Base-by-base conservation (phyloP, 371 early-diverging fungal genomes). In the Apophysomyces trapeziformis region DNA sequence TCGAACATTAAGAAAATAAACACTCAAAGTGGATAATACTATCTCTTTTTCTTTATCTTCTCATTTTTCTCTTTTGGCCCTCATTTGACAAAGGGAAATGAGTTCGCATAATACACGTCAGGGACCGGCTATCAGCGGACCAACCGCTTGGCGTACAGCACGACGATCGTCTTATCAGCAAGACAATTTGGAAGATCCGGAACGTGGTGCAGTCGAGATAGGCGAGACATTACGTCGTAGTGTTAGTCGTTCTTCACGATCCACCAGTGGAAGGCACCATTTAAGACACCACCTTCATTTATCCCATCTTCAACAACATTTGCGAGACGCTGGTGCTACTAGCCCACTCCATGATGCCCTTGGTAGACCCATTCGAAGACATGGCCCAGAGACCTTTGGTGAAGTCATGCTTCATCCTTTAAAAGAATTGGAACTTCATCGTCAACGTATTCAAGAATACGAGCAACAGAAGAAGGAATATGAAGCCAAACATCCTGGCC, bases 311-410 rank as follows among this genome's bases (percentile, higher is more conserved):
- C n/a, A 50, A 11, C 54, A 50, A 7, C 54, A 50, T 21, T 50
- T 50, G 21, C 54, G 54, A 21, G 54, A 50, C 5, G 4, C 54
- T 8, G 54, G 59, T 0, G 43, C 12, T 7, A 63, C 66, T 8
- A 13, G 57, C 4, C 74, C 76, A 26, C 56, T 71, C 16, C 77
- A 77, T 61, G 78, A 80, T 46, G 66, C 63, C 18, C n/a, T 50
- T 8, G 80, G 80, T 39, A 69, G 71, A 36, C 83, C 80, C 16
- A 21, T 82, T 32, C 68, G 69, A 43, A 47, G 59, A 37, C 77
- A 74, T 66, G 78, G 77, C 14, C 69, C 71, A 7, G 83, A 83
- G 54, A 79, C 80, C 0, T 76, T 76, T 75, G 83, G 83, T 71
- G 83, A 83, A 54, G 39, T 75, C 0, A 36, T 83, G 35, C 43